Evolutionary conservation across 768 basidiomycete species (phyloP), one percentile per base, ranked within the genome.

Genomic region (Amanita rimosa): DNA sequence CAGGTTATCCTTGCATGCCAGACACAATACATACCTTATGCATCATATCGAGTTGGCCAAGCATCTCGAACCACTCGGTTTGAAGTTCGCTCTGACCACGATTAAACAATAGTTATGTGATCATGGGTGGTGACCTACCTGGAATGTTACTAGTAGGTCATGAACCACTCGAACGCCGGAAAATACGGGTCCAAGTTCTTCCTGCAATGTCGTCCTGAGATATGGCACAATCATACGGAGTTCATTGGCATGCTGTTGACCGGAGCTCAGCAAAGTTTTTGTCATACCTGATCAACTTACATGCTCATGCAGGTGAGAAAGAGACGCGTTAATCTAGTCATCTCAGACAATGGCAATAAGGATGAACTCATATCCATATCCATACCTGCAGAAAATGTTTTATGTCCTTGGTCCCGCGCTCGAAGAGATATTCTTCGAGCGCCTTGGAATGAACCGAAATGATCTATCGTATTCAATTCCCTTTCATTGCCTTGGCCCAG

Each of bases 131-230:
- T 10, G 22, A 36, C 8, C 10, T 40, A 40, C 47, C 38, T 21
- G 36, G 27, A 48, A 40, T 22, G 14, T 17, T 21, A 29, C 14
- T 4, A 48, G 16, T 6, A 39, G n/a, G 19, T 40, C 47, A 48
- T 48, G 27, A 6, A 37, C 37, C n/a, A 31, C 31, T 40, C 21
- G 35, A 5, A 39, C 27, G 27, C 38, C 38, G 3, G 47, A 38
- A 27, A 48, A 48, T n/a, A 48, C 13, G 9, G 47, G 47, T 29
- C 31, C 38, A 9, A 48, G 26, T 17, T 48, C 27, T 10, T 48
- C 38, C 16, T 40, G 47, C 16, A 48, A 29, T 13, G 38, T 37
- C 38, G 27, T 21, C 27, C 19, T 38, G 22, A 48, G 14, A 33
- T 48, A 40, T 7, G 47, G 47, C 16, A 33, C 31, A 29, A 48